Conservation (phyloP, 148 eudicot genomes). For the Vaccinium darrowii region DNA sequence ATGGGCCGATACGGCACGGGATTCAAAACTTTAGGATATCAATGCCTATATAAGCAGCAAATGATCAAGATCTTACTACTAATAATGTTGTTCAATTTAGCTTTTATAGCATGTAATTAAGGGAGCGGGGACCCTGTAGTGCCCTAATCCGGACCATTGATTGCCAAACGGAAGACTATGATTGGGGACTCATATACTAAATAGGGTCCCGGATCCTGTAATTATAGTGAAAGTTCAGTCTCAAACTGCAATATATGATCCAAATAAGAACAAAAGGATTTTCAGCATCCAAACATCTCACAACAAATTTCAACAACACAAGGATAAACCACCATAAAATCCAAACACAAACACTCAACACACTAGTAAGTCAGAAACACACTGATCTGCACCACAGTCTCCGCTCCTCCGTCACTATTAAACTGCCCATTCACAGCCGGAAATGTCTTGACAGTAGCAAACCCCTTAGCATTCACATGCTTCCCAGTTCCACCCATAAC, state of each 20-base stretch:
- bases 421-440: constrained; percentile 40
- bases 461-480: constrained; percentile 59
- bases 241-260: neutral
- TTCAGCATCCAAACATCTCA: neutral
- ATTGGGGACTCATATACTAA: too few species aligned
- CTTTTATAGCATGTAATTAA: too few species aligned
- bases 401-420: constrained; percentile 72
- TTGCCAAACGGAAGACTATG: too few species aligned
- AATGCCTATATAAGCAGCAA: too few species aligned
- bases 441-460: constrained; percentile 48
- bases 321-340: neutral
- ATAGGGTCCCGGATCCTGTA: too few species aligned
- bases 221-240: neutral
- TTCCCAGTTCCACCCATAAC: constrained; percentile 84
- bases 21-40: too few species aligned
- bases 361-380: constrained; percentile 53
- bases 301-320: neutral
- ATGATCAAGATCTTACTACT: too few species aligned
- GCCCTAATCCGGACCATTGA: too few species aligned
- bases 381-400: constrained; percentile 67
- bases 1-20: neutral
- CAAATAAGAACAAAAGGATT: neutral
- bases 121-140: too few species aligned
- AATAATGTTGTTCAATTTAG: too few species aligned
- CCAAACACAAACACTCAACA: neutral